Base-by-base conservation (phyloP, 2,329 filamentous ascomycete genomes). In the Fusarium duplospermum region DNA sequence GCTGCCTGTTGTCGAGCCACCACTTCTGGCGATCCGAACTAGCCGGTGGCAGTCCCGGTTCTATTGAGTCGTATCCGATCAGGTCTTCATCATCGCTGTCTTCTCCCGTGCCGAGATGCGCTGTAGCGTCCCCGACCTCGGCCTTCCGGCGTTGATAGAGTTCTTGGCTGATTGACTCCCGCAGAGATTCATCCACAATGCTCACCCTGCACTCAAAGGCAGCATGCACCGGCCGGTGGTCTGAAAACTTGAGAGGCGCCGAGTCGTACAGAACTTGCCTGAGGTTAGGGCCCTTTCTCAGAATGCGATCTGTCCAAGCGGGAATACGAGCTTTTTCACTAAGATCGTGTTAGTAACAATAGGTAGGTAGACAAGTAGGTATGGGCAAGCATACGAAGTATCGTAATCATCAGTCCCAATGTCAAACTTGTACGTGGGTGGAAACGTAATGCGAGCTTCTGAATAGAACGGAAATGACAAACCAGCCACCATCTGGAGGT, bases 361-460 rank as follows among this genome's bases (percentile, higher is more conserved):
- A 6, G 20, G 8, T 14, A n/a, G 3, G 8, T 14, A n/a, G 3
- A 38, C 14, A 38, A 6, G 20, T 5, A 22, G 20, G 4, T 38
- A 40, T 16, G 18, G 13, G 40, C 9, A 50, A 27, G 85, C 91
- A 84, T 86, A 94, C 89, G 96, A 98, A 11, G 93, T 96, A 82
- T 99, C 96, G 81, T 98, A 99, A 62, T 89, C 89, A 81, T 98
- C 95, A 4, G 90, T 93, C 33, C 94, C 95, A 70, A 98, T 87
- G 80, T 99, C 94, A 80, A 94, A 99, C 82, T 97, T 98, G 86
- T 99, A 99, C 0, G 96, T 99, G 0, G 96, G 96, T 78, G 93
- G 88, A 80, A 99, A 99, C 2, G 88, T 93, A 74, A 98, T 97
- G 64, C 90, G 90, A 6, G 93, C 93, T 83, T 99, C 96, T 0